phyloP scores from a whole-genome alignment of 805 yeast species.

The Pichia rugopelliculosa region DNA sequence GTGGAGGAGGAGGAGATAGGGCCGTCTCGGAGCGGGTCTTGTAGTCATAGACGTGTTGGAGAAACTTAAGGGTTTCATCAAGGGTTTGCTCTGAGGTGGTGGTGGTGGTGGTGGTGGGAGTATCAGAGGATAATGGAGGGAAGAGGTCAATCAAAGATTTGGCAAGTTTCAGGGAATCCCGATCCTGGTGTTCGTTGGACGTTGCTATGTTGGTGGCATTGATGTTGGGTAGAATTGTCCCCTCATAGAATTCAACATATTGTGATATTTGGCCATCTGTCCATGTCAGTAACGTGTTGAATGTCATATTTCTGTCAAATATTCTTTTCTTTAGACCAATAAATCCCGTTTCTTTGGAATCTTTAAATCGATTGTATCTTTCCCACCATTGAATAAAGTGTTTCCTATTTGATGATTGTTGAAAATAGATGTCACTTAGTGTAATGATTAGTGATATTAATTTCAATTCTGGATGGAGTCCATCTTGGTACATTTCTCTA shows the following conservation, averaged over 20 bases:
- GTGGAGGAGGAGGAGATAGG: background rate
- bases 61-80: background rate
- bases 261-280: slow-evolving; percentile 35
- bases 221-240: background rate
- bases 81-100: too few species aligned
- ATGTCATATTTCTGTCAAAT: slow-evolving; percentile 20
- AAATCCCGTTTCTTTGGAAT: background rate
- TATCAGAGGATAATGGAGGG: background rate
- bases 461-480: slow-evolving; percentile 33
- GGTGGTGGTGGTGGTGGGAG: background rate
- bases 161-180: slow-evolving; percentile 1
- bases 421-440: slow-evolving; percentile 29
- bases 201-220: slow-evolving; percentile 1
- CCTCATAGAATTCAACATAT: slow-evolving; percentile 40
- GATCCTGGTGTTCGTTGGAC: background rate
- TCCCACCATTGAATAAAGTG: slow-evolving; percentile 24
- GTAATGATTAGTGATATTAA: slow-evolving; percentile 29
- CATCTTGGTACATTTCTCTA: background rate
- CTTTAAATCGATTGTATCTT: slow-evolving; percentile 6
- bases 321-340: slow-evolving; percentile 15
- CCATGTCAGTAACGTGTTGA: slow-evolving; percentile 39
- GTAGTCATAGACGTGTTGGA: background rate
- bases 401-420: slow-evolving; percentile 12
- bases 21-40: background rate
- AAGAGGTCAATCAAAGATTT: slow-evolving; percentile 4